Conservation (phyloP, 2,329 filamentous ascomycete species). For the Colletotrichum tofieldiae region DNA sequence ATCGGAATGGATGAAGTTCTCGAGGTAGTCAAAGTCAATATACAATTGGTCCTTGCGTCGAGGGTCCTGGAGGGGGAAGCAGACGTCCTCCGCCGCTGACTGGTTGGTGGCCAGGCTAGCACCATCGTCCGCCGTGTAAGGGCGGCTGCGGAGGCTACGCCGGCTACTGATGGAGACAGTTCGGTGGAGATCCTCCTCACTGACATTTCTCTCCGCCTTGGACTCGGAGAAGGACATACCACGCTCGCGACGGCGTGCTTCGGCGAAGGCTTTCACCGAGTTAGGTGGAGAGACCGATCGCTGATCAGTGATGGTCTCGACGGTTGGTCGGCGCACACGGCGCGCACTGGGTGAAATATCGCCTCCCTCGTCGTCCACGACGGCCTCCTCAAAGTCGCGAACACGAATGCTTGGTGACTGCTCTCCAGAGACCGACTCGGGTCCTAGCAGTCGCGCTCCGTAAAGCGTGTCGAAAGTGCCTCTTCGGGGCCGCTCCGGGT, state of each 20-base stretch:
- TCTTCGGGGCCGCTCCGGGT: conserved; percentile 73
- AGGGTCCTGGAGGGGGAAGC: conserved; percentile 85
- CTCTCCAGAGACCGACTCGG: conserved; percentile 46
- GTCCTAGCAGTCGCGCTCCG: conserved; percentile 63
- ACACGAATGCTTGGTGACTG: conserved; percentile 64
- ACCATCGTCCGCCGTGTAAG: conserved; percentile 73
- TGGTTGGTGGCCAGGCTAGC: conserved; percentile 76
- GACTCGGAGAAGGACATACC: conserved; percentile 72
- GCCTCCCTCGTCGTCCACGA: conserved; percentile 81
- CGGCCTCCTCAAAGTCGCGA: conserved; percentile 89
- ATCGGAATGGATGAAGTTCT: conserved; percentile 85
- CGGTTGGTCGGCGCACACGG: conserved; percentile 69
- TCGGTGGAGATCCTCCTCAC: conserved; percentile 75
- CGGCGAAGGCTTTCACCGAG: conserved; percentile 97
- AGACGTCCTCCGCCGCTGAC: conserved; percentile 89
- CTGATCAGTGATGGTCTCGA: conserved; percentile 70
- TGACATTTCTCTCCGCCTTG: conserved; percentile 53
- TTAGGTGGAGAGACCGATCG: conserved; percentile 91
- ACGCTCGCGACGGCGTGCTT: conserved; percentile 87
- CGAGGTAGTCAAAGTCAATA: conserved; percentile 93
- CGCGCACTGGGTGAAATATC: conserved; percentile 60
- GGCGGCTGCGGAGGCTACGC: conserved; percentile 70
- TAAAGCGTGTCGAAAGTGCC: conserved; percentile 83
- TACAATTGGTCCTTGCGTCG: conserved; percentile 80
- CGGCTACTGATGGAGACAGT: conserved; percentile 80